Conservation (phyloP, 1,284 basidiomycete species). For the Schizophyllum commune region DNA sequence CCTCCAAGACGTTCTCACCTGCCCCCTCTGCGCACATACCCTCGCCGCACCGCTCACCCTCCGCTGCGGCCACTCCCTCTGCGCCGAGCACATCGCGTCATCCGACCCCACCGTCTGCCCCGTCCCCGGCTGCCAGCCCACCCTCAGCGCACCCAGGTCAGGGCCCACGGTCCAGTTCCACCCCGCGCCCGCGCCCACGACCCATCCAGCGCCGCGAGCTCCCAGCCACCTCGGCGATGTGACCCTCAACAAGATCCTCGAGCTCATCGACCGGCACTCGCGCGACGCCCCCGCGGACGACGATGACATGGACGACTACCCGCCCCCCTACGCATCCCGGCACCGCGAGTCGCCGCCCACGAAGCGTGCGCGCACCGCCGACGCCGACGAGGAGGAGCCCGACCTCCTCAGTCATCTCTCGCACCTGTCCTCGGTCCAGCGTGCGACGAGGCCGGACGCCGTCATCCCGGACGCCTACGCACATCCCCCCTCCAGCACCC, state of each 20-base stretch:
- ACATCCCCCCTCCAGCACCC: constrained; percentile 1
- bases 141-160: constrained; percentile 10
- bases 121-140: constrained; percentile 19
- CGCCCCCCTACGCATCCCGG: constrained; percentile 5
- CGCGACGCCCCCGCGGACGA: constrained; percentile 11
- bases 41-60: constrained; percentile 29
- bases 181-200: constrained; percentile 2
- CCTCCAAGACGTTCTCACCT: constrained; percentile 22
- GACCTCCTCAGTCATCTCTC: constrained; percentile 32
- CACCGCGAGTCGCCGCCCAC: constrained; percentile 16
- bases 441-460: constrained; percentile 5
- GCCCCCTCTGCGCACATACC: constrained; percentile 23
- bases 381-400: constrained; percentile 18
- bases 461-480: neutral
- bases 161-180: constrained; percentile 12
- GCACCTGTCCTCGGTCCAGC: constrained; percentile 20
- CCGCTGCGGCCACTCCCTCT: constrained; percentile 36
- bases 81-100: constrained; percentile 21
- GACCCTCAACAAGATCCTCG: constrained; percentile 53
- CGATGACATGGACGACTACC: constrained; percentile 14
- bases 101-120: constrained; percentile 17
- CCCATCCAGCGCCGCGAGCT: neutral
- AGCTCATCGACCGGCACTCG: constrained; percentile 29
- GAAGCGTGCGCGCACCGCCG: constrained; percentile 22
- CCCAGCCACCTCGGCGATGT: constrained; percentile 38